A percentile compares a stretch with the other conserved stretches of the same genome.
Evolutionary conservation across 2,329 filamentous ascomycete species (phyloP).

Genomic region (Stemphylium lycopersici): DNA sequence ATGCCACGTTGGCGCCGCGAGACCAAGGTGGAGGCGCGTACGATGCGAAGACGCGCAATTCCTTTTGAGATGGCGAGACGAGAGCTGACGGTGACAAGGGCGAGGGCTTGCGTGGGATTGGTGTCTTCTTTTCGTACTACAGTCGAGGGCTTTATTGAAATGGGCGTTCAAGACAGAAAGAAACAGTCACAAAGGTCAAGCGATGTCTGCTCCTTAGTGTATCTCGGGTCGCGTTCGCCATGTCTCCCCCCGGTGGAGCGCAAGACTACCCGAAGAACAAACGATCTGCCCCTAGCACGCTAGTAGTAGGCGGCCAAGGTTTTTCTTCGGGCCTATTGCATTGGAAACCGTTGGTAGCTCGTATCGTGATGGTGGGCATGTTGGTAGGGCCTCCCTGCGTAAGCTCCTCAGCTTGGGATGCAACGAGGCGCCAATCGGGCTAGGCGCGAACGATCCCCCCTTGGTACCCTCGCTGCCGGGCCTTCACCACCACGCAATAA

Average conservation of each 20-base stretch:
- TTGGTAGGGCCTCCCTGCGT: background rate
- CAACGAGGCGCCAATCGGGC: background rate
- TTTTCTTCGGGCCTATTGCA: slow-evolving; percentile 6
- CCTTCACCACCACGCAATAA: background rate
- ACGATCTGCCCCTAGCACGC: background rate
- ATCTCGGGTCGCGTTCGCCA: background rate
- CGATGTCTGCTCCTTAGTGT: background rate
- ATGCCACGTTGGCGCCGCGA: slow-evolving; percentile 5
- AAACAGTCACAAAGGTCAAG: background rate
- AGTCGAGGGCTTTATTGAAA: background rate
- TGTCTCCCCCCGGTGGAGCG: background rate
- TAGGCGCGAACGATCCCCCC: background rate
- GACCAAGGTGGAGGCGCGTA: slow-evolving; percentile 9
- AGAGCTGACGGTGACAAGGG: background rate
- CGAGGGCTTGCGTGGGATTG: background rate
- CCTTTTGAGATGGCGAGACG: slow-evolving; percentile 4
- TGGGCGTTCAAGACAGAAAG: slow-evolving; percentile 6
- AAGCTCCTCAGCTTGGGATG: slow-evolving; percentile 1
- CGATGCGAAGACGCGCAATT: slow-evolving; percentile 2
- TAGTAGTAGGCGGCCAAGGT: slow-evolving; percentile 4
- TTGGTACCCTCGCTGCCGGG: background rate
- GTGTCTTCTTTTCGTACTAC: background rate
- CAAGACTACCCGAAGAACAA: slow-evolving; percentile 1
- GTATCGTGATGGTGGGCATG: background rate
- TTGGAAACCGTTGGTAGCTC: slow-evolving; percentile 5